phyloP scores from a whole-genome alignment of 2,329 filamentous ascomycete species.

The Penicillium polonicum region DNA sequence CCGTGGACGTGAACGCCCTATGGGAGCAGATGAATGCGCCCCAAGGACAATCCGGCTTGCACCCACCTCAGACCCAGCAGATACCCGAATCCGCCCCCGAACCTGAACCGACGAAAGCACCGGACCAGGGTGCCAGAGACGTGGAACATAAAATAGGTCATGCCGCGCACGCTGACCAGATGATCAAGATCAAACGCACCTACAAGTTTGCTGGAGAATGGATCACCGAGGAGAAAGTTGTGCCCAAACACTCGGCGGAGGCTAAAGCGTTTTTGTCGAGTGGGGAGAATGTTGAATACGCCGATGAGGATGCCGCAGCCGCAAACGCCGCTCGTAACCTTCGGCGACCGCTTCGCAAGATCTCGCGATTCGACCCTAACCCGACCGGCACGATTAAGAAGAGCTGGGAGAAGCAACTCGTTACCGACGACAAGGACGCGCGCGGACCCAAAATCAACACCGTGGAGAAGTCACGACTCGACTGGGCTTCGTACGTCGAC shows the following conservation, averaged over 20 bases:
- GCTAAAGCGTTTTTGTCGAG: slow-evolving; percentile 53
- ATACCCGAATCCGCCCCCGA: slow-evolving; percentile 9
- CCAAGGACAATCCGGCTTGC: slow-evolving; percentile 16
- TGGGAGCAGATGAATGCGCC: slow-evolving; percentile 54
- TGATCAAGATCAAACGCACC: slow-evolving; percentile 56
- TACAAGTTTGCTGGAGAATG: slow-evolving; percentile 58
- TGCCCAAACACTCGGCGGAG: slow-evolving; percentile 55
- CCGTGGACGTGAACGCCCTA: slow-evolving; percentile 55
- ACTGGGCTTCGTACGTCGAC: slow-evolving; percentile 65
- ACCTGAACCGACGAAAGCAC: slow-evolving; percentile 14
- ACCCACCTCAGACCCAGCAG: slow-evolving; percentile 15
- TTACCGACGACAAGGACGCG: slow-evolving; percentile 30
- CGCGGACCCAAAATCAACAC: slow-evolving; percentile 63
- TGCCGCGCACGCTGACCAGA: slow-evolving; percentile 39
- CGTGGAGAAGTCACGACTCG: slow-evolving; percentile 64
- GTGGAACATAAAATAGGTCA: slow-evolving; percentile 10
- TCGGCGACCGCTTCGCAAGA: slow-evolving; percentile 42
- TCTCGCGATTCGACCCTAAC: slow-evolving; percentile 50
- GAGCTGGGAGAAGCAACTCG: slow-evolving; percentile 44
- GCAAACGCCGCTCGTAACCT: slow-evolving; percentile 26
- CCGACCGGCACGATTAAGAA: slow-evolving; percentile 44
- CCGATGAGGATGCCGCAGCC: slow-evolving; percentile 24
- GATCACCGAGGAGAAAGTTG: slow-evolving; percentile 54
- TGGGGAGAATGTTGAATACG: slow-evolving; percentile 39
- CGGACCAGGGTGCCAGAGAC: slow-evolving; percentile 16